Evolutionary conservation across 2,329 filamentous ascomycete genomes (phyloP), one percentile per base, ranked within the genome.

Genomic region (Volutella citrinella): DNA sequence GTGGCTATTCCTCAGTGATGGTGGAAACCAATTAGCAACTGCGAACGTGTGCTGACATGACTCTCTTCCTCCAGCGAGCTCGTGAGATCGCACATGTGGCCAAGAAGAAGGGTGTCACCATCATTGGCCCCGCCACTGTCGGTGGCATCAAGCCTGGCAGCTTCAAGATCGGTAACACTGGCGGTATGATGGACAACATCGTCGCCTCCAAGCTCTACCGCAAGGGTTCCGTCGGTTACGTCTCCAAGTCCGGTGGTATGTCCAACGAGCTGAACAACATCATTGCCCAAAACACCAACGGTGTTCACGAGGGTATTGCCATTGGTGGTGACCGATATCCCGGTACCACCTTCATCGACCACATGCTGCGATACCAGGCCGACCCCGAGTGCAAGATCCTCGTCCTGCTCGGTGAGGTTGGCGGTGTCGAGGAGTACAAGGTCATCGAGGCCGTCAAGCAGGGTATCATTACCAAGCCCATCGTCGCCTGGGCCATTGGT

Each of bases 181-280:
- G 93, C 80, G 93, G 93, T 70, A 98, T 98, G 93, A 98, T 98
- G 93, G 93, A 98, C 80, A 98, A 98, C 81, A 98, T 98, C 59
- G 93, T 98, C 48, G 89, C 93, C 55, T 97, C 93, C 66, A 98
- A 98, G 83, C 87, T 98, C 43, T 98, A 98, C 83, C 91, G 93
- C 70, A 93, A 93, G 74, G 93, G 93, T 57, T 97, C 93, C 55
- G 90, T 98, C 52, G 93, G 88, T 57, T 98, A 98, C 70, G 93
- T 98, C 69, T 97, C 91, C 78, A 98, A 98, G 80, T 98, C 93
- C 40, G 93, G 93, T 64, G 93, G 93, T 73, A 98, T 98, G 93
- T 97, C 93, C 69, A 98, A 98, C 79, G 93, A 98, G 77, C 74
- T 98, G 60, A 98, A 98, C 85, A 98, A 98, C 82, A 97, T 98